Conservation (phyloP, 2,329 filamentous ascomycete genomes). For the Diaporthe nobilis region DNA sequence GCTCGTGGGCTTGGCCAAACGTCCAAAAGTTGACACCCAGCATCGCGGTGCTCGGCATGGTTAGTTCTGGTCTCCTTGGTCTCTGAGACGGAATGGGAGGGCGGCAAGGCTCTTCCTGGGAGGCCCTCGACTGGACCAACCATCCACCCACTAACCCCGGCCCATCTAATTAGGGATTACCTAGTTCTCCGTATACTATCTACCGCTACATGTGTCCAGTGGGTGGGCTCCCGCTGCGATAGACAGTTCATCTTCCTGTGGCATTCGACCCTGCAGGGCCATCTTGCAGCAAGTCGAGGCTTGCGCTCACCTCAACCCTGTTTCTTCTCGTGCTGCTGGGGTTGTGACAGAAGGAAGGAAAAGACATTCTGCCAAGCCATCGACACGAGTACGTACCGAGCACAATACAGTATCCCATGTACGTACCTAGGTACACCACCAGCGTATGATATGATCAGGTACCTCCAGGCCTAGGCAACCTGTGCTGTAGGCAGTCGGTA, state of each 20-base stretch:
- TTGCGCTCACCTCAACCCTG: not conserved
- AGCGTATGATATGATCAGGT: not conserved
- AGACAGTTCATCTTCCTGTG: not conserved
- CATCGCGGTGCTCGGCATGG: constrained; percentile 27
- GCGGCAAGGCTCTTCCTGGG: constrained; percentile 27
- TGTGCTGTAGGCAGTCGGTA: too few species aligned
- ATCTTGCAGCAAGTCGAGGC: constrained; percentile 6
- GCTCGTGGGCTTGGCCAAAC: constrained; percentile 14
- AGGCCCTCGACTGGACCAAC: constrained; percentile 8
- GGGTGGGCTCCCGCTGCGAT: not conserved
- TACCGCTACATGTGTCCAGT: not conserved
- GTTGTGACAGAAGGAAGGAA: constrained; percentile 4
- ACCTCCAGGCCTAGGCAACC: not conserved
- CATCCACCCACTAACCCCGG: not conserved
- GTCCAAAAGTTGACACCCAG: constrained; percentile 16
- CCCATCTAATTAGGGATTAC: not conserved
- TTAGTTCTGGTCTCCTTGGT: constrained; percentile 5
- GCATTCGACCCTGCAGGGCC: constrained; percentile 21
- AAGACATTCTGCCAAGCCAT: constrained; percentile 12
- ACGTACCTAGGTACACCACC: not conserved
- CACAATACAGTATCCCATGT: not conserved
- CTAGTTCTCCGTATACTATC: not conserved
- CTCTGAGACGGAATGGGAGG: constrained; percentile 15
- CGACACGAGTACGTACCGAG: constrained; percentile 1
- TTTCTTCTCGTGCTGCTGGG: constrained; percentile 7